Evolutionary conservation across 2,329 filamentous ascomycete species (phyloP), one percentile per base, ranked within the genome.

Genomic region (Fusarium algeriense): DNA sequence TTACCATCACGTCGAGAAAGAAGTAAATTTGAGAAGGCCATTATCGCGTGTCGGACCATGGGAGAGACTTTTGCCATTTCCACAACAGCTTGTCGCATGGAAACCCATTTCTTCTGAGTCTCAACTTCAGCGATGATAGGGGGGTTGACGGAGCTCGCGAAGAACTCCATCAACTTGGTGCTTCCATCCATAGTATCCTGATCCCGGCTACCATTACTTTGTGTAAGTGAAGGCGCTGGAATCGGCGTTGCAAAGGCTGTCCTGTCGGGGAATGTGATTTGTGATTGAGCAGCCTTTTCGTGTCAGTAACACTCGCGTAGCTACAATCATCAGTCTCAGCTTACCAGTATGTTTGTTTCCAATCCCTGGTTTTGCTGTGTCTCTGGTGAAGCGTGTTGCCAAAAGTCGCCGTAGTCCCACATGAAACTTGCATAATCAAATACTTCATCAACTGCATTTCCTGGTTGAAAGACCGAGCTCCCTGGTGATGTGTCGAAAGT

Each of bases 61-160:
- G 79, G 71, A 0, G 85, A 87, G 12, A 81, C 77, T 20, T 78
- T 78, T 6, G 85, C 82, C 82, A 87, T 86, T 4, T 82, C 79
- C 2, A 85, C 80, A 20, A 88, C 81, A 34, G 84, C 79, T 48
- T 85, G 83, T 8, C 86, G 80, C 70, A 86, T 85, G 0, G 82
- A 80, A 5, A 83, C 78, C 86, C 86, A 88, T 55, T 83, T 85
- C 69, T 84, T 85, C 58, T 85, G 83, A 10, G 84, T 85, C 69
- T 88, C 87, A 0, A 88, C 83, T 50, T 87, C 84, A 20, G 84
- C 83, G 7, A 88, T 80, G 32, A 88, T 87, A 2, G 85, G 86
- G 9, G 85, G 85, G n/a, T 84, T 83, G 19, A 85, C 81, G 5
- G 85, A 83, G 43, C 80, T 81, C 20, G 82, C 76, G 61, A 87